Evolutionary conservation across 2,329 filamentous ascomycete genomes (phyloP).

Genomic region (Monilinia laxa): DNA sequence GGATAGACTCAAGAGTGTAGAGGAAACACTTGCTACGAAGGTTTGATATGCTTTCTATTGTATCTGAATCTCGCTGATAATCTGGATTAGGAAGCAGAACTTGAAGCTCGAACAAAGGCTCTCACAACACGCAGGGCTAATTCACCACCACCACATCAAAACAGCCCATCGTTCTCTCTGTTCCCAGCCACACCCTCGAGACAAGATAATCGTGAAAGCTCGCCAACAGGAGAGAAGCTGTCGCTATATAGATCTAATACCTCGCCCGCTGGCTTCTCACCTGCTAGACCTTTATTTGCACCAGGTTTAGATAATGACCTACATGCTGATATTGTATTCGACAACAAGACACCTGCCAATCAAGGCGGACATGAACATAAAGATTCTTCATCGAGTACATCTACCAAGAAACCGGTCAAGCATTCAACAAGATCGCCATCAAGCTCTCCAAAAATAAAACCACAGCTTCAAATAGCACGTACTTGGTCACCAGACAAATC

Average conservation of each 20-base stretch:
- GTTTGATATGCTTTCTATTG: constrained; percentile 29
- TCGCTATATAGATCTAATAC: constrained; percentile 52
- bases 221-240: constrained; percentile 16
- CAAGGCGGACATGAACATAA: constrained; percentile 2
- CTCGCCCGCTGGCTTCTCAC: constrained; percentile 43
- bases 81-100: constrained; percentile 42
- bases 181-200: constrained; percentile 38
- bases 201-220: constrained; percentile 26
- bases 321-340: constrained; percentile 29
- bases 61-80: constrained; percentile 28
- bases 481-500: constrained; percentile 33
- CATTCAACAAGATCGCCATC: constrained; percentile 13
- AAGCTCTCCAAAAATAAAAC: constrained; percentile 8
- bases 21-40: constrained; percentile 46
- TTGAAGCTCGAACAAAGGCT: constrained; percentile 32
- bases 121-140: constrained; percentile 47
- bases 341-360: neutral
- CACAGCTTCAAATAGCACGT: constrained; percentile 17
- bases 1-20: constrained; percentile 56
- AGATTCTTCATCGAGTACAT: constrained; percentile 12
- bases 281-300: constrained; percentile 42
- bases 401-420: constrained; percentile 9
- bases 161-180: constrained; percentile 49
- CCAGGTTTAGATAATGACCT: constrained; percentile 28
- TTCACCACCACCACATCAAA: constrained; percentile 47